Evolutionary conservation across 2,329 filamentous ascomycete genomes (phyloP).

Genomic region (Neocucurbitaria cava): DNA sequence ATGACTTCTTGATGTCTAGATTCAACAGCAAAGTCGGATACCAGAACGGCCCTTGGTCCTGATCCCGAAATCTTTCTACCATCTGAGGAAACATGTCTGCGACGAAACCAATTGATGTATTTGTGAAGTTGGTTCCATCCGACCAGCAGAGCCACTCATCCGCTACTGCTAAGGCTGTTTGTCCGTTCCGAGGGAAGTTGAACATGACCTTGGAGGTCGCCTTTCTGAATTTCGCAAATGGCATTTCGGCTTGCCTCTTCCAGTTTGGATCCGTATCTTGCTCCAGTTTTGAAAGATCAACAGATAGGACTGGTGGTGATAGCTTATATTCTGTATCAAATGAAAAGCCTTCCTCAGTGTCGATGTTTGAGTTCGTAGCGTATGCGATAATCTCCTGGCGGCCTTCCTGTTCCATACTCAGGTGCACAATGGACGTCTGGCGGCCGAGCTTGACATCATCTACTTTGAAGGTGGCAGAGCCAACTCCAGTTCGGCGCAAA

Average conservation of each 20-base stretch:
- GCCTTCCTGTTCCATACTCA: conserved; percentile 63
- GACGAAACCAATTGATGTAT: conserved; percentile 69
- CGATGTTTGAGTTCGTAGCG: conserved; percentile 69
- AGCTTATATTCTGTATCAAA: conserved; percentile 64
- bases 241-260: conserved; percentile 52
- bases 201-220: conserved; percentile 60
- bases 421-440: conserved; percentile 68
- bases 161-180: conserved; percentile 50
- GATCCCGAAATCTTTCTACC: conserved; percentile 58
- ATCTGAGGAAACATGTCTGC: conserved; percentile 74
- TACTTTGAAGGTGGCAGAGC: conserved; percentile 64
- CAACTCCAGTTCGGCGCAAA: conserved; percentile 67
- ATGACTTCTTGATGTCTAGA: conserved; percentile 75
- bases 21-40: conserved; percentile 79
- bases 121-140: conserved; percentile 68
- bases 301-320: conserved; percentile 52
- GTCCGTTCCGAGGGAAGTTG: conserved; percentile 59
- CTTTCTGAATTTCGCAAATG: conserved; percentile 55
- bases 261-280: conserved; percentile 58
- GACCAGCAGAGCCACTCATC: conserved; percentile 74
- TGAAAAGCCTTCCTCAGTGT: conserved; percentile 64
- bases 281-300: conserved; percentile 52
- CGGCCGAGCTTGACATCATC: conserved; percentile 70
- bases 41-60: conserved; percentile 62
- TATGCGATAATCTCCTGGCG: conserved; percentile 70